phyloP scores from a whole-genome alignment of 805 yeast species.

The Saturnispora diversa region DNA sequence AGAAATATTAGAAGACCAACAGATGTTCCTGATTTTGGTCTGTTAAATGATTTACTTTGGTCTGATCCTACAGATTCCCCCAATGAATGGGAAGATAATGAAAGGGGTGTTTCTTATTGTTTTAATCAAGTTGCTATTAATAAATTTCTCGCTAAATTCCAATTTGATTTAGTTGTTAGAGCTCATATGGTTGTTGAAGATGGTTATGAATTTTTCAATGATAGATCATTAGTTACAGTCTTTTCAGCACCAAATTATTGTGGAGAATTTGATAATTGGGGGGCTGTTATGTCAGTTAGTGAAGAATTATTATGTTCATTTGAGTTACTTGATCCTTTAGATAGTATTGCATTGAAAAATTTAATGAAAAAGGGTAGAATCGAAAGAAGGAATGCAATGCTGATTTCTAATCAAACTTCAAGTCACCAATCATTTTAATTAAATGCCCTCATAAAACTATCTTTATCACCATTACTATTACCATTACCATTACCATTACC shows the following conservation, averaged over 20 bases:
- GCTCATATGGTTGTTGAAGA: slow-evolving; percentile 88
- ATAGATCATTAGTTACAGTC: slow-evolving; percentile 62
- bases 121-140: slow-evolving; percentile 73
- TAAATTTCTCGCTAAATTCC: slow-evolving; percentile 64
- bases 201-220: slow-evolving; percentile 71
- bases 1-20: slow-evolving; percentile 72
- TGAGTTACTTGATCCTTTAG: slow-evolving; percentile 89
- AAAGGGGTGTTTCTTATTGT: slow-evolving; percentile 76
- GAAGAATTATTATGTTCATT: slow-evolving; percentile 90
- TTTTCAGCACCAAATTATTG: slow-evolving; percentile 73
- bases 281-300: slow-evolving; percentile 95
- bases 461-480: slow-evolving; percentile 5
- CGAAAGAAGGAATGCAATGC: slow-evolving; percentile 60
- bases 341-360: slow-evolving; percentile 85
- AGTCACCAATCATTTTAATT: slow-evolving; percentile 9
- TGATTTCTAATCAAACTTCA: slow-evolving; percentile 12
- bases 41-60: slow-evolving; percentile 72
- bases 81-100: slow-evolving; percentile 84
- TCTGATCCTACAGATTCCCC: slow-evolving; percentile 78
- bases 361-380: slow-evolving; percentile 91
- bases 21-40: slow-evolving; percentile 78
- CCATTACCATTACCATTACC: slow-evolving; percentile 8
- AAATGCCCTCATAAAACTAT: not conserved
- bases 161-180: slow-evolving; percentile 72
- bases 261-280: slow-evolving; percentile 90